A percentile compares a stretch with the other conserved stretches of the same genome.
phyloP scores from a whole-genome alignment of 768 basidiomycete species.

The Tylopilus sp. region DNA sequence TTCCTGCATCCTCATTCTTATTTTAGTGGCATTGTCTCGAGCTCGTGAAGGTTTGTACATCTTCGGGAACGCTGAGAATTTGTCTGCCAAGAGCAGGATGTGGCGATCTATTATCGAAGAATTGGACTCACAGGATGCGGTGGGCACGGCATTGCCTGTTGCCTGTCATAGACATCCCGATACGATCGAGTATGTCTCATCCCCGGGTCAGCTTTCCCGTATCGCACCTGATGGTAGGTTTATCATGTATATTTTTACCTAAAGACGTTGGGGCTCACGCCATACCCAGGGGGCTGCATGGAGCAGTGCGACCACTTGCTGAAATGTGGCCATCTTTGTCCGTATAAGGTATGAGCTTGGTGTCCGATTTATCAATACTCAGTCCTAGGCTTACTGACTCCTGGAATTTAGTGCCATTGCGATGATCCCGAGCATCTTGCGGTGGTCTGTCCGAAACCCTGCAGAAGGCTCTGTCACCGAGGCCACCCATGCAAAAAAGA shows the following conservation, averaged over 20 bases:
- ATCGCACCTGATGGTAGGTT: conserved; percentile 55
- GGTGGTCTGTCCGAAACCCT: conserved; percentile 45
- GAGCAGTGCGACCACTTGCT: conserved; percentile 50
- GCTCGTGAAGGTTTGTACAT: conserved; percentile 74
- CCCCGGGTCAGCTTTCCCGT: conserved; percentile 49
- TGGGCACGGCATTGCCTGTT: conserved; percentile 56
- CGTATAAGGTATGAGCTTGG: conserved; percentile 50
- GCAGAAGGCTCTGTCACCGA: conserved; percentile 49
- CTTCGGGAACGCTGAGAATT: conserved; percentile 60
- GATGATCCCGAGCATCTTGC: conserved; percentile 54
- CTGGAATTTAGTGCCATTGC: conserved; percentile 48
- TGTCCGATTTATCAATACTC: background rate
- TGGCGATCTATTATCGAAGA: conserved; percentile 61
- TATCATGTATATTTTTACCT: background rate
- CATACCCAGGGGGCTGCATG: conserved; percentile 56
- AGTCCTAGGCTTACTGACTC: background rate
- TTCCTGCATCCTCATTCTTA: background rate
- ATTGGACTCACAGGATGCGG: conserved; percentile 41
- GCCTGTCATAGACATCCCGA: conserved; percentile 55
- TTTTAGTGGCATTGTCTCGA: conserved; percentile 63
- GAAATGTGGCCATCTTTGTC: conserved; percentile 63
- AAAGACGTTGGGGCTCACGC: background rate
- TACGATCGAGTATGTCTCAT: conserved; percentile 36
- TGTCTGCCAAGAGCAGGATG: conserved; percentile 48
- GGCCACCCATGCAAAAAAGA: conserved; percentile 55